A percentile compares a stretch with the other conserved stretches of the same genome.
Evolutionary conservation across 2,329 filamentous ascomycete species (phyloP).

Genomic region (Zymoseptoria passerinii): DNA sequence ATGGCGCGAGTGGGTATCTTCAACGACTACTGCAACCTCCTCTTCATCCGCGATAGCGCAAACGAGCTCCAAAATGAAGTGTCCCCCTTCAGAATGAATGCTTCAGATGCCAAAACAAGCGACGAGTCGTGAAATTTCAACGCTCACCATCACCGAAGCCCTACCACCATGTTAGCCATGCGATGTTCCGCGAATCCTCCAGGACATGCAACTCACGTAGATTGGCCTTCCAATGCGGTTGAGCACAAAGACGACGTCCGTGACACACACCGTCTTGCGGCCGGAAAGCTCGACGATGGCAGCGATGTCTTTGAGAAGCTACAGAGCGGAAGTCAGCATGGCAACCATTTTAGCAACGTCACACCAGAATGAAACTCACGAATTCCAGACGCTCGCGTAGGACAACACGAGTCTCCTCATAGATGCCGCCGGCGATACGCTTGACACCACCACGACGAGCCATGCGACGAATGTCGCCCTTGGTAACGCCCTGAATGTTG

Average conservation of each 20-base stretch:
- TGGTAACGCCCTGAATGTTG: constrained; percentile 98
- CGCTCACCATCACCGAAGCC: neutral
- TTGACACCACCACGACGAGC: constrained; percentile 72
- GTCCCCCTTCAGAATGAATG: neutral
- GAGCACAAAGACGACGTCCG: constrained; percentile 52
- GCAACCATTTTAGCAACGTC: neutral
- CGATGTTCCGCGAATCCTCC: neutral
- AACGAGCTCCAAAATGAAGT: neutral
- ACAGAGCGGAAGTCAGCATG: neutral
- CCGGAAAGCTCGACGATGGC: constrained; percentile 17
- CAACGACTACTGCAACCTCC: neutral
- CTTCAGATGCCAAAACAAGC: neutral
- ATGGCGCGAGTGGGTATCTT: neutral
- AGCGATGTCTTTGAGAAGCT: constrained; percentile 21
- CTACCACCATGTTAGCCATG: neutral
- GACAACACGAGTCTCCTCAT: constrained; percentile 50
- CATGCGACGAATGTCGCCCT: constrained; percentile 56
- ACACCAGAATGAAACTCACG: constrained; percentile 42
- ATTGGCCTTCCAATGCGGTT: constrained; percentile 11
- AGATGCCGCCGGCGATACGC: constrained; percentile 57
- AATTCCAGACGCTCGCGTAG: constrained; percentile 46
- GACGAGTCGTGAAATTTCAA: neutral
- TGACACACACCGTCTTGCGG: constrained; percentile 53
- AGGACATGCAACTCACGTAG: constrained; percentile 2
- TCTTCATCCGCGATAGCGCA: neutral